Percentiles rank a stretch among this genome's conserved stretches.
Conservation (phyloP, 2,329 filamentous ascomycete species). For the Pseudopyrenochaeta lycopersici region DNA sequence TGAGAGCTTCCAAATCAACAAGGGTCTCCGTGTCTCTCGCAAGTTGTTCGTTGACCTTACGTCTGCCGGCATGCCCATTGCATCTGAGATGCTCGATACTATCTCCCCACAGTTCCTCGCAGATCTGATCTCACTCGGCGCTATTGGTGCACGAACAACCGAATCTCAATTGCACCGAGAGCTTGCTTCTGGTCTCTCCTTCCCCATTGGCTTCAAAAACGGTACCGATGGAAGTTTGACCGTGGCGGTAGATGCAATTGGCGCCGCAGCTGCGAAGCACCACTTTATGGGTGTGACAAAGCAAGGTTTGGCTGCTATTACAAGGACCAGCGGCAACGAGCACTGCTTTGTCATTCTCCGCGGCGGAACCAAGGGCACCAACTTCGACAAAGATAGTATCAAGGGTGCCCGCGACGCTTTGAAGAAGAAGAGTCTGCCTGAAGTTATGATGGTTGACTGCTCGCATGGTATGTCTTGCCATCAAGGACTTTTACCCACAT, state of each 20-base stretch:
- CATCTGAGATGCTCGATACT: constrained; percentile 97
- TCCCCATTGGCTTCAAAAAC: constrained; percentile 99
- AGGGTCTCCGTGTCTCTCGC: constrained; percentile 90
- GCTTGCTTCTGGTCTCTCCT: constrained; percentile 91
- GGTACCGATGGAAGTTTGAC: constrained; percentile 91
- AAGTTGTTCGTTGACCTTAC: constrained; percentile 95
- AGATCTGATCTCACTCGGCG: constrained; percentile 93
- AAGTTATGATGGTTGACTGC: constrained; percentile 98
- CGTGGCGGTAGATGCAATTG: constrained; percentile 96
- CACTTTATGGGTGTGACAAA: constrained; percentile 99
- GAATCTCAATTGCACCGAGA: constrained; percentile 97
- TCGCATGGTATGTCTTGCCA: constrained; percentile 76
- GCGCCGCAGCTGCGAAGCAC: constrained; percentile 79
- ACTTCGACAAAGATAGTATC: constrained; percentile 89
- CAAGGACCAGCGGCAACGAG: constrained; percentile 90
- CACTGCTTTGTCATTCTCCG: constrained; percentile 97
- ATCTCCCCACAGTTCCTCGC: constrained; percentile 98
- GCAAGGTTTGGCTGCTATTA: constrained; percentile 94
- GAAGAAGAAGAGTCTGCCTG: constrained; percentile 81
- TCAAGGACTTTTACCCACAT: neutral
- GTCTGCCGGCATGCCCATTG: constrained; percentile 87
- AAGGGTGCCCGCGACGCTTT: constrained; percentile 80
- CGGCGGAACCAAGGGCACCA: constrained; percentile 90
- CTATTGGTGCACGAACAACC: constrained; percentile 94
- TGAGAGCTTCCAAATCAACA: constrained; percentile 98